Evolutionary conservation across 805 yeast genomes (phyloP).

Genomic region (Hermanozyma aechmeae): DNA sequence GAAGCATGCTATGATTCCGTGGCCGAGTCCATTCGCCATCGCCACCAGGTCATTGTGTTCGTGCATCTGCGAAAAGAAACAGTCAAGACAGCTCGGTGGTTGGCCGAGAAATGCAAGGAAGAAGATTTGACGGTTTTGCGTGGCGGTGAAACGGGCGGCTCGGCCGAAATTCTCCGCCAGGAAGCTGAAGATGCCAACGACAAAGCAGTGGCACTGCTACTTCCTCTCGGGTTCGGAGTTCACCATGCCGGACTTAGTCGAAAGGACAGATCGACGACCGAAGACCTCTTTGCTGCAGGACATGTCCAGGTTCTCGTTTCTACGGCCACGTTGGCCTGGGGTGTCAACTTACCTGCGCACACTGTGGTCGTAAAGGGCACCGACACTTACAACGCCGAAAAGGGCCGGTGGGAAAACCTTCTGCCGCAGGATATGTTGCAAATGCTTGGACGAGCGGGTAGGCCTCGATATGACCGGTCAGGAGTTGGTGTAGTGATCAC

Average conservation of each 20-base stretch:
- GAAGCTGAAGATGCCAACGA: conserved; percentile 54
- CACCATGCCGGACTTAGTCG: conserved; percentile 87
- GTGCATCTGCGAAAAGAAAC: conserved; percentile 95
- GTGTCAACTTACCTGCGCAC: conserved; percentile 97
- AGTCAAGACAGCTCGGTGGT: conserved; percentile 67
- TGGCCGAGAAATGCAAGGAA: conserved; percentile 53
- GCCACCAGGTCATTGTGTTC: conserved; percentile 77
- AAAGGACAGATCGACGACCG: conserved; percentile 67
- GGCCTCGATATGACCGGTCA: conserved; percentile 85
- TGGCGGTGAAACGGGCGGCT: conserved; percentile 49
- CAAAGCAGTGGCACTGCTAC: conserved; percentile 44
- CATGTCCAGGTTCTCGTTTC: conserved; percentile 68
- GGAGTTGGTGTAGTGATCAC: conserved; percentile 96
- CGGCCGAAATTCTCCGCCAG: conserved; percentile 49
- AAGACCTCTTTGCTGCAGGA: conserved; percentile 84
- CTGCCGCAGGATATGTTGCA: conserved; percentile 92
- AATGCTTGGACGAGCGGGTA: conserved; percentile 97
- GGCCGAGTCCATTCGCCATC: conserved; percentile 46
- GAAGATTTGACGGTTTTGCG: conserved; percentile 19
- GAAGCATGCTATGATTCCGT: conserved; percentile 79
- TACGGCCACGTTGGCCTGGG: conserved; percentile 75
- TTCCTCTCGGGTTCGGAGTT: conserved; percentile 71
- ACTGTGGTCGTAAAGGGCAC: conserved; percentile 95
- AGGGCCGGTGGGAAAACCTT: conserved; percentile 82
- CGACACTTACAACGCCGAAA: conserved; percentile 84